Percentiles rank a stretch among this genome's conserved stretches.
These are phyloP conservation scores for Lachnellula suecica DNA, from an alignment of 2,329 filamentous ascomycete genomes.

Conservation along the genomic window DNA sequence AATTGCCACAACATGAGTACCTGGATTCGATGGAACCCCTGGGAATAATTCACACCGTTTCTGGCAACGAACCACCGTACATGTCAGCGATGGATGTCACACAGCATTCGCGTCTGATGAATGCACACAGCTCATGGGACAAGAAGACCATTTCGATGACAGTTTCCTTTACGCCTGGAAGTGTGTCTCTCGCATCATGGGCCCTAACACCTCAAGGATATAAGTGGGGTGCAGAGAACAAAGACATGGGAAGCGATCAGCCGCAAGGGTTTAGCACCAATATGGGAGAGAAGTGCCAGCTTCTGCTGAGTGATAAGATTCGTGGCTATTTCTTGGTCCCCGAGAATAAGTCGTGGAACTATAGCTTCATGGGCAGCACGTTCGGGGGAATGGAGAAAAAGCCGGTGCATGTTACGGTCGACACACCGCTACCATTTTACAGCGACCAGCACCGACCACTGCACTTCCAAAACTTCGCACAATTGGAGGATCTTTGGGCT, in stretches of 20 bases:
- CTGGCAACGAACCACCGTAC: slow-evolving; percentile 91
- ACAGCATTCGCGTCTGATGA: slow-evolving; percentile 87
- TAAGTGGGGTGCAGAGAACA: slow-evolving; percentile 97
- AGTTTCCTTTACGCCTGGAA: slow-evolving; percentile 94
- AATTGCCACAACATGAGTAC: slow-evolving; percentile 89
- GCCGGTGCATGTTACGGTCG: slow-evolving; percentile 86
- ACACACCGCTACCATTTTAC: slow-evolving; percentile 88
- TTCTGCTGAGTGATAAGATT: slow-evolving; percentile 90
- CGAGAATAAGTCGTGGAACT: slow-evolving; percentile 90
- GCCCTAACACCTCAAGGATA: slow-evolving; percentile 87
- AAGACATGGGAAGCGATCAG: slow-evolving; percentile 87
- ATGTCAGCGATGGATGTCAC: slow-evolving; percentile 96
- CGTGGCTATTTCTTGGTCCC: slow-evolving; percentile 95
- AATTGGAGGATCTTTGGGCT: slow-evolving; percentile 95
- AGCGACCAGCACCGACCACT: slow-evolving; percentile 87
- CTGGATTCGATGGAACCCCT: slow-evolving; percentile 84
- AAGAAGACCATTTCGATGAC: slow-evolving; percentile 91
- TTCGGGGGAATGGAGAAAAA: slow-evolving; percentile 91
- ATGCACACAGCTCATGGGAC: slow-evolving; percentile 77
- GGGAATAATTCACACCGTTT: slow-evolving; percentile 92
- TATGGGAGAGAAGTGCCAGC: slow-evolving; percentile 94
- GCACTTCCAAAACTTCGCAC: slow-evolving; percentile 96
- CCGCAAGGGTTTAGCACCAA: slow-evolving; percentile 88
- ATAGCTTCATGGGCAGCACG: slow-evolving; percentile 92
- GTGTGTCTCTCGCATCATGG: slow-evolving; percentile 93